phyloP scores from a whole-genome alignment of 345 rosid species.

The Acer yangbiense region DNA sequence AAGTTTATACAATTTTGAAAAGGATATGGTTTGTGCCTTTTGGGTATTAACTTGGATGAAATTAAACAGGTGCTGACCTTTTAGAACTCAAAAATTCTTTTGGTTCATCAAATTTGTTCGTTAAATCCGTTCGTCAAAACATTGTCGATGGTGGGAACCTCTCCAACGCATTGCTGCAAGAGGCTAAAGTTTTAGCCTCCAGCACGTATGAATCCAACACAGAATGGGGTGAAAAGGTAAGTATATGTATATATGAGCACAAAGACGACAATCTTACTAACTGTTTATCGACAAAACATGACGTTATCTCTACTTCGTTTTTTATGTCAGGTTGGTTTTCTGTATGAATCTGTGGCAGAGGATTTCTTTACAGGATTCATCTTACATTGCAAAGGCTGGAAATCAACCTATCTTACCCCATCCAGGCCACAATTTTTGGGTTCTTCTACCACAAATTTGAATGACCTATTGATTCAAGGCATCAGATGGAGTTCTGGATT shows the following conservation, averaged over 20 bases:
- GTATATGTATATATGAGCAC: background rate
- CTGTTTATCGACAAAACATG: background rate
- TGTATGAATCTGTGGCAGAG: conserved; percentile 41
- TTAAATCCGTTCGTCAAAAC: conserved; percentile 21
- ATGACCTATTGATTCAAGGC: conserved; percentile 33
- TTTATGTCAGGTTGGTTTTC: conserved; percentile 40
- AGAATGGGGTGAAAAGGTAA: conserved; percentile 47
- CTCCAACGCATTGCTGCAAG: conserved; percentile 17
- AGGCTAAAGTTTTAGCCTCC: conserved; percentile 33
- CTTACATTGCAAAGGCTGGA: conserved; percentile 47
- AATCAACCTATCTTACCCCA: conserved; percentile 33
- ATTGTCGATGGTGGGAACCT: background rate
- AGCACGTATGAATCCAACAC: conserved; percentile 36
- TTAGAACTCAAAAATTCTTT: conserved; percentile 21
- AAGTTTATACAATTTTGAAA: background rate
- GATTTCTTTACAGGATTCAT: conserved; percentile 45
- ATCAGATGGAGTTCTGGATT: conserved; percentile 48
- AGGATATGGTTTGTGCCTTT: background rate
- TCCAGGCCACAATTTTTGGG: conserved; percentile 44
- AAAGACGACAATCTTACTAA: background rate
- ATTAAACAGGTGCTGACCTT: conserved; percentile 22
- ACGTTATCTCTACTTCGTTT: background rate
- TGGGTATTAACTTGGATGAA: background rate
- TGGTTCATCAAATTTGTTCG: conserved; percentile 38
- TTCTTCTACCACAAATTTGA: conserved; percentile 24